Evolutionary conservation across 177 flowering plant species (phyloP), one percentile per base, ranked within the genome.

Genomic region (Tripterygium wilfordii): DNA sequence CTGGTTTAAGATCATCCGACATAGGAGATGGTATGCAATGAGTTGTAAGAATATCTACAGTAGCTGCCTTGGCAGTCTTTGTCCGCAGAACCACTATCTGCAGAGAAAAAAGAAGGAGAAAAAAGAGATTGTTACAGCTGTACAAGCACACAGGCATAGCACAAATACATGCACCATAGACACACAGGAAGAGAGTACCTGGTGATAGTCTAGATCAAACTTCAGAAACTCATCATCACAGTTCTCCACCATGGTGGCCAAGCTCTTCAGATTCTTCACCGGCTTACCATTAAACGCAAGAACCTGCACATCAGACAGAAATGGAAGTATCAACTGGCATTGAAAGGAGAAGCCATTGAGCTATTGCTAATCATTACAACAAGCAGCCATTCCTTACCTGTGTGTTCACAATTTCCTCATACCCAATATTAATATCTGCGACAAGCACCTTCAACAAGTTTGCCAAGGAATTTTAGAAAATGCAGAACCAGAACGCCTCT

Each of bases 1-100:
- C 82, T 9, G 66, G 39, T 65, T 77, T 80, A 42, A 88, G 90
- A 66, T 92, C 98, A 47, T 84, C 94, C 2, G 98, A 88, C 79
- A 83, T 82, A 39, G 94, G 88, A n/a, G 96, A 83, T 27, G 96
- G 96, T 60, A 92, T 92, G 71, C 96, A 88, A 35, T 92, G 94
- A 0, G 83, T 89, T 7, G 77, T 37, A 31, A 92, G 87, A 55
- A 92, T 80, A 62, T 92, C 94, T 24, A 63, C 56, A 26, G 97
- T 89, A 21, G 97, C 99, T 38, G 85, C 95, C 60, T 85, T 88
- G 31, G 96, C 94, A 10, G 73, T 74, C 62, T 73, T 58, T 20
- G 95, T 80, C 42, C 69, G 68, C 15, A 94, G 79, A 51, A 87
- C 96, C 16, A 81, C 97, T 32, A 89, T 70, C 99, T 92, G 92